Evolutionary conservation across 2,329 filamentous ascomycete genomes (phyloP).

Genomic region (Fusarium camptoceras): DNA sequence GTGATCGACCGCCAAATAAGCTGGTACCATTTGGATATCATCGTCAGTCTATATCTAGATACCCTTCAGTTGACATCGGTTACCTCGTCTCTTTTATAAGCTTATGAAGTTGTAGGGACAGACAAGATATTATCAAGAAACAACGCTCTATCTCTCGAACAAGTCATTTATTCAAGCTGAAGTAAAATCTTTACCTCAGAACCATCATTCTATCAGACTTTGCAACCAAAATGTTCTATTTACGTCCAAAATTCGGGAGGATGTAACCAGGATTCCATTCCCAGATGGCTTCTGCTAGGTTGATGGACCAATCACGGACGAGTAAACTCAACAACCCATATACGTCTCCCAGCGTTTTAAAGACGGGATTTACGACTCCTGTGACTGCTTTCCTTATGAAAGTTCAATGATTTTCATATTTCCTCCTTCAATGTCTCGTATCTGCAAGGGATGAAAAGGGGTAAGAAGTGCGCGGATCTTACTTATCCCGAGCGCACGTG

Average conservation of each 20-base stretch:
- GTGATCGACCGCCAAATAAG: fast-evolving
- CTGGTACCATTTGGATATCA: not conserved
- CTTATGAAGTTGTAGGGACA: too few species aligned
- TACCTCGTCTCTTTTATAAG: not conserved
- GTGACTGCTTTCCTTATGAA: not conserved
- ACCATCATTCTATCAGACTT: too few species aligned
- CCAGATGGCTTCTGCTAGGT: not conserved
- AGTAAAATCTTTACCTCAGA: too few species aligned
- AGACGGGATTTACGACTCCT: not conserved
- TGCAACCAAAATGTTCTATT: too few species aligned
- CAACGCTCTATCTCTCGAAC: not conserved
- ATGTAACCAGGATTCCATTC: not conserved
- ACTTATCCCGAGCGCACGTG: constrained; percentile 34
- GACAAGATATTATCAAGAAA: too few species aligned
- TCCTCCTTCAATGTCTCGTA: not conserved
- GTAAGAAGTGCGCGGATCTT: constrained; percentile 26
- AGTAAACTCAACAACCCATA: not conserved
- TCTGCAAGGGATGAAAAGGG: constrained; percentile 9
- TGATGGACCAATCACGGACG: not conserved
- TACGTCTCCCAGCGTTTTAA: not conserved
- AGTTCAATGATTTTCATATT: too few species aligned
- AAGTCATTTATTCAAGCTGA: not conserved
- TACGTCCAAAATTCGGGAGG: too few species aligned
- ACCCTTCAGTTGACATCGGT: not conserved
- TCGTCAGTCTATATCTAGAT: not conserved